Conservation (phyloP, 1,284 basidiomycete genomes). For the Ustilago loliicola region DNA sequence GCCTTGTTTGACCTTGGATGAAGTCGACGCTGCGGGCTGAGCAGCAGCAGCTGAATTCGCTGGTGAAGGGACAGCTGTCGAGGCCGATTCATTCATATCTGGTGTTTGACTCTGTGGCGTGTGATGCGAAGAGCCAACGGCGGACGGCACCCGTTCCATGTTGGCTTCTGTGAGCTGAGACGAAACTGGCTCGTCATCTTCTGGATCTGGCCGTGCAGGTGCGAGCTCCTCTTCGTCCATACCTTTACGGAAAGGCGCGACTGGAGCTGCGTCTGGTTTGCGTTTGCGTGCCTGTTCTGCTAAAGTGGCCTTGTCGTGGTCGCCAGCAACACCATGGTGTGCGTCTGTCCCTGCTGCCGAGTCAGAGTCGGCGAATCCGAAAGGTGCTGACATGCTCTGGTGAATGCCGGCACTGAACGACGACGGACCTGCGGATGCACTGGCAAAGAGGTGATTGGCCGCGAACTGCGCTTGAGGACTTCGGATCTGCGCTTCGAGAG, state of each 20-base stretch:
- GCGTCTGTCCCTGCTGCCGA: constrained; percentile 14
- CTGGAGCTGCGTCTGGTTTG: constrained; percentile 29
- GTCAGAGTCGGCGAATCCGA: constrained; percentile 23
- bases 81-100: not conserved
- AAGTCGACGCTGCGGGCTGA: not conserved
- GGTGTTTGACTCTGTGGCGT: constrained; percentile 10
- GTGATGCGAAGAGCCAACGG: constrained; percentile 6
- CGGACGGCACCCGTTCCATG: not conserved
- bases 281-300: constrained; percentile 17
- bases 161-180: constrained; percentile 17
- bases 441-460: constrained; percentile 62
- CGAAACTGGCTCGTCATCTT: constrained; percentile 31
- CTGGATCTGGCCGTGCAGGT: constrained; percentile 30
- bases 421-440: constrained; percentile 38
- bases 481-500: constrained; percentile 67
- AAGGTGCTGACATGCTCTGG: constrained; percentile 19
- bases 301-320: not conserved
- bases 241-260: constrained; percentile 61
- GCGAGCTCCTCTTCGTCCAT: constrained; percentile 58
- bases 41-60: constrained; percentile 6
- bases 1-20: constrained; percentile 14
- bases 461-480: constrained; percentile 64
- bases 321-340: not conserved
- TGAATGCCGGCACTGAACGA: constrained; percentile 28
- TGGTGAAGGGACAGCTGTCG: constrained; percentile 13